Evolutionary conservation across 768 basidiomycete species (phyloP).

Genomic region (Tylopilus rubrobrunneus): DNA sequence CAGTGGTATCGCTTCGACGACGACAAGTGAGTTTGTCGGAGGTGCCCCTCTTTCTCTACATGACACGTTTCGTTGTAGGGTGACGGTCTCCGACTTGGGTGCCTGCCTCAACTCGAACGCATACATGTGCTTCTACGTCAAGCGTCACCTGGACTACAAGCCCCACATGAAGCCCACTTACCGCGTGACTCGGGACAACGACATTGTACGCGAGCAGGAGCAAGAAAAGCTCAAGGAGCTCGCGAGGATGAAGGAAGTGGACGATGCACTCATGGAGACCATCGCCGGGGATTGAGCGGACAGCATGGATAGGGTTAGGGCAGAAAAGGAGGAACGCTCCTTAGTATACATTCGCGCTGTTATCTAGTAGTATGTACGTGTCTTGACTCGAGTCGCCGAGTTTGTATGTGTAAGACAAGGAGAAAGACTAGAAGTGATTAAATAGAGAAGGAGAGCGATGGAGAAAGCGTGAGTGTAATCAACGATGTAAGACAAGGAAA

Average conservation of each 20-base stretch:
- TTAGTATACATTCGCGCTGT: conserved; percentile 11
- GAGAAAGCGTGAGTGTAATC: conserved; percentile 12
- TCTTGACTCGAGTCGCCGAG: conserved; percentile 1
- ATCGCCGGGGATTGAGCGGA: conserved; percentile 21
- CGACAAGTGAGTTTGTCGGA: conserved; percentile 57
- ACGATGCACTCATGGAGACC: conserved; percentile 58
- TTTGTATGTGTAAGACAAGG: conserved; percentile 2
- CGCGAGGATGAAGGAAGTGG: conserved; percentile 55
- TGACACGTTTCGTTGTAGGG: conserved; percentile 38
- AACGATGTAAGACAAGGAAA: not conserved
- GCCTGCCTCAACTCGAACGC: conserved; percentile 69
- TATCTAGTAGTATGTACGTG: conserved; percentile 12
- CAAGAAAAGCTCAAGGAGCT: conserved; percentile 50
- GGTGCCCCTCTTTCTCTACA: not conserved
- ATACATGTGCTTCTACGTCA: conserved; percentile 96
- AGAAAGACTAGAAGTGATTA: not conserved
- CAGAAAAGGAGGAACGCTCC: not conserved
- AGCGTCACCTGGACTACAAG: conserved; percentile 83
- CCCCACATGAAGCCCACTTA: conserved; percentile 67
- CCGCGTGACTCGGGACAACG: conserved; percentile 59
- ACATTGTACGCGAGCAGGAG: conserved; percentile 59
- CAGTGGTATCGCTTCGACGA: conserved; percentile 96
- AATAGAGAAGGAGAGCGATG: not conserved
- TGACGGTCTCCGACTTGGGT: conserved; percentile 64
- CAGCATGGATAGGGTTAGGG: not conserved